Base-by-base conservation (phyloP, 768 basidiomycete species). In the Phylloporus rhodoxanthus region DNA sequence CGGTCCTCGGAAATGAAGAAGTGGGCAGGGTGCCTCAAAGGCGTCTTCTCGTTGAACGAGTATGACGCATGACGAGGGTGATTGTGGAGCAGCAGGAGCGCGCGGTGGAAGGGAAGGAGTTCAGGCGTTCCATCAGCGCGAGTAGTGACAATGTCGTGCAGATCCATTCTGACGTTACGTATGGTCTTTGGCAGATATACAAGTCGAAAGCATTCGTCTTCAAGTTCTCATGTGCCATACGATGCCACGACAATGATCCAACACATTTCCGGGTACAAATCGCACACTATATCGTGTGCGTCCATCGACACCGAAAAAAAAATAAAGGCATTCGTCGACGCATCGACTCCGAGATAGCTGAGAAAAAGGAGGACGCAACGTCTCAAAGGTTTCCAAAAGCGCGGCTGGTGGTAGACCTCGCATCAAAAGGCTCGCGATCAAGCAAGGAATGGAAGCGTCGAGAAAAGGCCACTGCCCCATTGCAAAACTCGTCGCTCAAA, bases 101-200 rank as follows among this genome's bases (percentile, higher is more conserved):
- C 38, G 60, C 61, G 0, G 58, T 76, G 1, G 46, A 79, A 71
- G 57, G 61, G 66, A 37, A 82, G 72, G 71, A 20, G 64, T 80
- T 0, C 78, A 76, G 45, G n/a, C 88, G 1, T 92, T 97, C 69
- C 76, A 88, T 64, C 95, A 98, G 66, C 77, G 90, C 33, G 92
- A 98, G 56, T 74, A 93, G 92, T 2, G 96, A 99, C 67, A 91
- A 98, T 55, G 95, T 98, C 28, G 83, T 96, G 6, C 83, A 87
- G 69, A 91, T 91, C 10, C 28, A 11, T 29, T 6, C 28, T 29
- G 13, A 25, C 40, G 5, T 26, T 4, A n/a, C n/a, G n/a, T n/a
- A n/a, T n/a, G n/a, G n/a, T n/a, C n/a, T n/a, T n/a, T n/a, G n/a
- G n/a, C n/a, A n/a, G n/a, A n/a, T n/a, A n/a, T n/a, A n/a, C n/a